Evolutionary conservation across 768 basidiomycete species (phyloP), one percentile per base, ranked within the genome.

Genomic region (Tylopilus felleus): DNA sequence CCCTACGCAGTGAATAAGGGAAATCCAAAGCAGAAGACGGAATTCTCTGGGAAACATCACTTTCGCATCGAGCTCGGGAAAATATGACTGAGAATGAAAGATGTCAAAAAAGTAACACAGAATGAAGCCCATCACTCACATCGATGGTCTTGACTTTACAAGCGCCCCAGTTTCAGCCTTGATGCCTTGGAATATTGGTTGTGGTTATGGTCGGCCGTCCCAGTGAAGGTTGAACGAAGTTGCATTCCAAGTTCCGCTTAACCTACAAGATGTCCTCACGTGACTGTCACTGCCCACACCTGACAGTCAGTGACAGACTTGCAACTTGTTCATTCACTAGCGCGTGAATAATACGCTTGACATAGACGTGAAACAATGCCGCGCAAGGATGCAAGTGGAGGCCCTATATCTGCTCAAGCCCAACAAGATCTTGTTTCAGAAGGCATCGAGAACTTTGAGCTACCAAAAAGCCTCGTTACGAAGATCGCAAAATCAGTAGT

Each of bases 391-490:
- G 63, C 77, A 13, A 68, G 73, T 1, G 73, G 77, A 28, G 79
- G 78, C 0, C 75, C 75, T 0, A 80, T 85, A 36, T 82, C 83
- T 2, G 90, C 90, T 0, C 82, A 90, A 63, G 80, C 85, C 0
- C 90, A 92, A 62, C 90, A 92, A 63, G 85, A 90, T 36, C 79
- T 84, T 5, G 83, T 86, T 29, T 86, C 88, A 4, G 88, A 90
- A 42, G 90, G 92, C 1, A 90, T 97, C 49, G 90, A 93, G 60
- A 89, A 90, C 70, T 93, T 83, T 67, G 92, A 97, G 65, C 75
- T 96, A 2, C 94, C 93, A 7, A 90, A 90, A 65, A 83, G 80
- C 51, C 72, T 92, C 43, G 85, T 96, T 52, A 87, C 85, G 27
- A 88, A 84, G 70, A 86, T 96, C 55, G 93, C 92, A 19, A 91